Evolutionary conservation across 441 rosid species (phyloP).

Genomic region (Populus hybrid): DNA sequence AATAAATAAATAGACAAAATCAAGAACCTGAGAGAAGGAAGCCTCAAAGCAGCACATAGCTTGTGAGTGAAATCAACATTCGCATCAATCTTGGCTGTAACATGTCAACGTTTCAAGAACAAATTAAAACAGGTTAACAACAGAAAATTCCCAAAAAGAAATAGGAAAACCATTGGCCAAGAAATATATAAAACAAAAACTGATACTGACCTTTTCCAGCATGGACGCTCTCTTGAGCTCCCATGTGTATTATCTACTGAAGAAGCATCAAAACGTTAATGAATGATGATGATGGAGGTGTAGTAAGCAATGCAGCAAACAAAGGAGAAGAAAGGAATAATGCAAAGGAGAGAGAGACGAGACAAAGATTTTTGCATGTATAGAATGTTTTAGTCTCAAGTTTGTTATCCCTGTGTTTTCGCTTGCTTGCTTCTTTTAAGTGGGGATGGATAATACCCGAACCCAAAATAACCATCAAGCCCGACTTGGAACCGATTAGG

Average conservation of each 20-base stretch:
- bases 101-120: not conserved
- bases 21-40: constrained; percentile 67
- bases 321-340: not conserved
- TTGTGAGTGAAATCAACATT: constrained; percentile 90
- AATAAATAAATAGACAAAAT: not conserved
- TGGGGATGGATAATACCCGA: too few relatives aligned
- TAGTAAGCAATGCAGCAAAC: not conserved
- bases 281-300: not conserved
- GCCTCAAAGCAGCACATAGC: constrained; percentile 77
- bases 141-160: not conserved
- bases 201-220: not conserved
- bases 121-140: not conserved
- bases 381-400: not conserved
- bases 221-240: not conserved
- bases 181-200: not conserved
- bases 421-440: not conserved
- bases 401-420: not conserved
- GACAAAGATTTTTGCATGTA: not conserved
- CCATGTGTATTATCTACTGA: not conserved
- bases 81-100: constrained; percentile 86
- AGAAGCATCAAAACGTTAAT: not conserved
- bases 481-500: too few relatives aligned
- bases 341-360: not conserved
- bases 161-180: not conserved
- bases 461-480: too few relatives aligned